phyloP scores from a whole-genome alignment of 805 yeast species.

The Ogataea trehaloabstinens region DNA sequence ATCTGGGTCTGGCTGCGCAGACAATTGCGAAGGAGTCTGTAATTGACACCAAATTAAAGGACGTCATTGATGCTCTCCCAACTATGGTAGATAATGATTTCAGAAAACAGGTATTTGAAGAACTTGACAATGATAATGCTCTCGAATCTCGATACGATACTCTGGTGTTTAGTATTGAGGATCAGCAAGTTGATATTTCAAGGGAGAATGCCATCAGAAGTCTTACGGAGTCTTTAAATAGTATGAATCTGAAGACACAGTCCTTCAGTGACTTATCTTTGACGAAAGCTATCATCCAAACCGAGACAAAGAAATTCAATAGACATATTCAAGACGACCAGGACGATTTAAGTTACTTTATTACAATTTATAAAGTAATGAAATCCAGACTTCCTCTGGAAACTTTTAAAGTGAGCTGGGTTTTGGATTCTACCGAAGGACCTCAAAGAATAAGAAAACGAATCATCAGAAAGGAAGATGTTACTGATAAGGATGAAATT shows the following conservation, averaged over 20 bases:
- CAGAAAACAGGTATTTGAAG: neutral
- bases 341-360: conserved; percentile 53
- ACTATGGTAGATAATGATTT: neutral
- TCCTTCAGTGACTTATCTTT: conserved; percentile 12
- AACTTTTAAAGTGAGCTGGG: conserved; percentile 34
- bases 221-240: neutral
- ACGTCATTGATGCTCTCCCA: neutral
- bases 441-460: conserved; percentile 64
- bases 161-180: neutral
- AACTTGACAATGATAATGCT: conserved; percentile 5
- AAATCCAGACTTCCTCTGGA: conserved; percentile 34
- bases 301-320: conserved; percentile 48
- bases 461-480: conserved; percentile 43
- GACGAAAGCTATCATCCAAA: conserved; percentile 38
- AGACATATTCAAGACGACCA: conserved; percentile 63
- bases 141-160: conserved; percentile 5
- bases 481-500: conserved; percentile 32
- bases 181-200: neutral
- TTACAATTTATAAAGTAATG: conserved; percentile 46
- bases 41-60: no score
- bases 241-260: neutral
- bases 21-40: neutral
- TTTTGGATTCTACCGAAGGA: conserved; percentile 69
- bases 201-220: neutral
- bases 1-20: no score